Percentiles rank a stretch among this genome's conserved stretches.
phyloP scores from a whole-genome alignment of 495 filamentous ascomycete species.

The Rostrohypoxylon terebratum region DNA sequence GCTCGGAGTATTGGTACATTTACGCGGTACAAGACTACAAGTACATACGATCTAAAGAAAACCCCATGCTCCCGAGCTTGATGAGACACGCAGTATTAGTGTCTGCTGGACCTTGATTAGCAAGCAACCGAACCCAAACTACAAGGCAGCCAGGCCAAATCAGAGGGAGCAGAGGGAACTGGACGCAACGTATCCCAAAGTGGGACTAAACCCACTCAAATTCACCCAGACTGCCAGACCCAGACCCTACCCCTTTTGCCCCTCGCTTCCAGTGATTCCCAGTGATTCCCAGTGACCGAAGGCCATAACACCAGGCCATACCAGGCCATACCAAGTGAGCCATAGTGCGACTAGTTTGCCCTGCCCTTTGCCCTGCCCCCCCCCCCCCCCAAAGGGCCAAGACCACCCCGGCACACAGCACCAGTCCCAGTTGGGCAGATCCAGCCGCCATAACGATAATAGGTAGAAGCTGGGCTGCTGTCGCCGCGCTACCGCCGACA shows the following conservation, averaged over 20 bases:
- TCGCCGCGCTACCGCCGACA: constrained; percentile 43
- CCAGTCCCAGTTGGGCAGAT: constrained; percentile 38
- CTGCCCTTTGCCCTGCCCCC: constrained; percentile 11
- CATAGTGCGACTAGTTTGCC: constrained; percentile 24
- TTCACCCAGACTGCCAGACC: constrained; percentile 13
- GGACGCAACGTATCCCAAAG: constrained; percentile 34
- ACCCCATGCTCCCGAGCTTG: constrained; percentile 27
- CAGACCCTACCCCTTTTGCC: constrained; percentile 44
- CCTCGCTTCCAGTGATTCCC: constrained; percentile 36
- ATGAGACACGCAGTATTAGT: constrained; percentile 31
- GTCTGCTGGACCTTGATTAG: constrained; percentile 26
- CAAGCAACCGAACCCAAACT: constrained; percentile 26
- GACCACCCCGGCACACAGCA: constrained; percentile 16
- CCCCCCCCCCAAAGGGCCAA: too few relatives aligned
- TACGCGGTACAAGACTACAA: not conserved
- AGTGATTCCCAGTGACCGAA: constrained; percentile 29
- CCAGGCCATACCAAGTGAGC: constrained; percentile 27
- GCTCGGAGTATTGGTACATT: constrained; percentile 14
- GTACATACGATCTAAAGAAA: constrained; percentile 6
- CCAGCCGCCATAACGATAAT: constrained; percentile 17
- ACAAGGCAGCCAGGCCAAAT: not conserved
- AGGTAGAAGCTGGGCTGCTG: constrained; percentile 8
- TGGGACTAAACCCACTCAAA: constrained; percentile 33
- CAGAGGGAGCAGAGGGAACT: constrained; percentile 18
- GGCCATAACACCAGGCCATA: not conserved